Conservation (phyloP, 2,329 filamentous ascomycete genomes). For the Fusarium domesticum region DNA sequence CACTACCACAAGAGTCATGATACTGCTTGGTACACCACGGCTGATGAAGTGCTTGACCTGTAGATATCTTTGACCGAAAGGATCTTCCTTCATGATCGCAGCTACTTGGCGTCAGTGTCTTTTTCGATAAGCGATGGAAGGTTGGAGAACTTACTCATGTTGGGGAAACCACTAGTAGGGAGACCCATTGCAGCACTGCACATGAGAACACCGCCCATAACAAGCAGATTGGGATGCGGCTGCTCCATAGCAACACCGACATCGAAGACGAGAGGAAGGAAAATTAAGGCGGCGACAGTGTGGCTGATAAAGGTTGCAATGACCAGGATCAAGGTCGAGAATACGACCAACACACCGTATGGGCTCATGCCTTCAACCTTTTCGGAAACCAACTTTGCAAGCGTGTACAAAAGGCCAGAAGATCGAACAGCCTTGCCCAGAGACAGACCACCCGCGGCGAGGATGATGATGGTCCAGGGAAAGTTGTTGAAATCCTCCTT, state of each 20-base stretch:
- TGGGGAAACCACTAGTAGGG: constrained; percentile 94
- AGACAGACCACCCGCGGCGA: constrained; percentile 87
- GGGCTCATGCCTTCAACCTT: constrained; percentile 74
- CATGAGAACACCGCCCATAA: constrained; percentile 95
- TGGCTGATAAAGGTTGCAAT: constrained; percentile 98
- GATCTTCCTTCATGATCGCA: constrained; percentile 98
- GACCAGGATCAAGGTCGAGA: constrained; percentile 78
- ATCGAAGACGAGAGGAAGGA: constrained; percentile 83
- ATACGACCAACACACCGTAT: constrained; percentile 83
- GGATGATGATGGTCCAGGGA: constrained; percentile 98
- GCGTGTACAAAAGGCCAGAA: constrained; percentile 85
- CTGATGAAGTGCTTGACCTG: constrained; percentile 93
- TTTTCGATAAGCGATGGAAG: not conserved
- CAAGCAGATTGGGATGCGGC: constrained; percentile 88
- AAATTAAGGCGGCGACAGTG: constrained; percentile 92
- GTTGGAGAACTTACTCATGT: constrained; percentile 80
- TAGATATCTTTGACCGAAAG: constrained; percentile 87
- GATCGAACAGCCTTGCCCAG: constrained; percentile 93
- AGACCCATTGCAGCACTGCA: constrained; percentile 94
- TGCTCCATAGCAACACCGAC: constrained; percentile 83
- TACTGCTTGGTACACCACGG: constrained; percentile 81
- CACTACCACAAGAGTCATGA: constrained; percentile 78
- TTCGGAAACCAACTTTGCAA: constrained; percentile 73
- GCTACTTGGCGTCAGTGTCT: constrained; percentile 49
- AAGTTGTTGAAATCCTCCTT: constrained; percentile 99